These are phyloP conservation scores for Globisporangium middletonii DNA, from an alignment of 352 stramenopile genomes.

Conservation along the genomic window DNA sequence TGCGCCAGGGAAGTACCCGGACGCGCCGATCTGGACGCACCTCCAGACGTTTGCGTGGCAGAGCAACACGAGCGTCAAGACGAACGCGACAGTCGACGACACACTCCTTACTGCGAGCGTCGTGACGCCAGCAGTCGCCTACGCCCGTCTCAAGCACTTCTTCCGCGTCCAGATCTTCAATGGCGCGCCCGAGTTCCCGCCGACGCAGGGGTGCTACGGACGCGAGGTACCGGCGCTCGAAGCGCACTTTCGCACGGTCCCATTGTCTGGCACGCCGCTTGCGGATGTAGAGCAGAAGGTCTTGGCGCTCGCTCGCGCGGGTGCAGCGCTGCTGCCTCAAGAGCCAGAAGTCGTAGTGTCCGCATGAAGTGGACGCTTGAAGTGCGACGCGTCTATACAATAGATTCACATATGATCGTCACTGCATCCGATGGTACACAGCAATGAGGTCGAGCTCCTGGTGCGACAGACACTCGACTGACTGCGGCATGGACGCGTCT, in stretches of 20 bases:
- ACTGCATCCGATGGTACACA: too few species aligned
- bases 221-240: slow-evolving; percentile 1
- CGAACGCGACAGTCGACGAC: slow-evolving; percentile 3
- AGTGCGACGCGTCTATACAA: not conserved
- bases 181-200: slow-evolving; percentile 11
- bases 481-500: too few species aligned
- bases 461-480: too few species aligned
- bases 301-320: slow-evolving; percentile 7
- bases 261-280: slow-evolving; percentile 8
- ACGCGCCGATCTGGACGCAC: slow-evolving; percentile 14
- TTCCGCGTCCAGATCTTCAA: slow-evolving; percentile 15
- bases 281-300: slow-evolving; percentile 1
- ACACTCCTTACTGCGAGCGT: not conserved
- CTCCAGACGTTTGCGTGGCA: slow-evolving; percentile 13
- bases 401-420: not conserved
- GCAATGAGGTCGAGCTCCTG: too few species aligned
- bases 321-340: slow-evolving; percentile 5
- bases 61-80: slow-evolving; percentile 1
- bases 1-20: not conserved
- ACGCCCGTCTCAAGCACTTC: slow-evolving; percentile 11
- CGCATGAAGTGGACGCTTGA: not conserved
- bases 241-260: slow-evolving; percentile 8
- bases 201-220: slow-evolving; percentile 16
- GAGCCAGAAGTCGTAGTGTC: slow-evolving; percentile 6
- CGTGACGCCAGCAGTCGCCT: not conserved